phyloP scores from a whole-genome alignment of 164 flowering plant species.

The Berberis vulgaris region DNA sequence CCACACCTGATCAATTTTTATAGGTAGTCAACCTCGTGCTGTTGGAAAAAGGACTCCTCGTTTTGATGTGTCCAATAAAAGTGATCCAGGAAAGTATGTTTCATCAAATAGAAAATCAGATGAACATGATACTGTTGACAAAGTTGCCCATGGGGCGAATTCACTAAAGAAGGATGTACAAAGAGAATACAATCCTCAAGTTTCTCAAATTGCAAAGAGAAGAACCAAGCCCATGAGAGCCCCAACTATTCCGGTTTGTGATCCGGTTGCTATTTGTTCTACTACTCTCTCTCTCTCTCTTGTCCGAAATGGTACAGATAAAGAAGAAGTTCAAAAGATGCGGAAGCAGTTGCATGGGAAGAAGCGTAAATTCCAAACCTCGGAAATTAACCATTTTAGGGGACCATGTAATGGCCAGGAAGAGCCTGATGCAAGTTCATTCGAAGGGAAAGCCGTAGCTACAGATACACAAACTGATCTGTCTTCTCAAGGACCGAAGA shows the following conservation, averaged over 20 bases:
- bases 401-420: slow-evolving; percentile 70
- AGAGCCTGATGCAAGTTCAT: slow-evolving; percentile 28
- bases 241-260: slow-evolving; percentile 34
- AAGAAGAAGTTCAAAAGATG: neutral
- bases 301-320: slow-evolving; percentile 8
- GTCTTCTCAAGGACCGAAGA: slow-evolving; percentile 30
- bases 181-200: slow-evolving; percentile 66
- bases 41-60: slow-evolving; percentile 97
- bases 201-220: slow-evolving; percentile 43
- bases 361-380: slow-evolving; percentile 11
- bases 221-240: slow-evolving; percentile 29
- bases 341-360: neutral
- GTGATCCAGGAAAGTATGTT: slow-evolving; percentile 20
- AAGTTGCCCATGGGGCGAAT: slow-evolving; percentile 44
- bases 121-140: slow-evolving; percentile 44
- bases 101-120: slow-evolving; percentile 33
- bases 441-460: slow-evolving; percentile 30
- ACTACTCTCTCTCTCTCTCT: neutral
- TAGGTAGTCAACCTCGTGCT: slow-evolving; percentile 69
- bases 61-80: slow-evolving; percentile 59
- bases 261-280: neutral
- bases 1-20: neutral
- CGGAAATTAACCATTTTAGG: slow-evolving; percentile 38
- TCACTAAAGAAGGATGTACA: slow-evolving; percentile 70
- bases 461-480: slow-evolving; percentile 20